phyloP scores from a whole-genome alignment of 2,329 filamentous ascomycete genomes.

The Canariomyces notabilis region DNA sequence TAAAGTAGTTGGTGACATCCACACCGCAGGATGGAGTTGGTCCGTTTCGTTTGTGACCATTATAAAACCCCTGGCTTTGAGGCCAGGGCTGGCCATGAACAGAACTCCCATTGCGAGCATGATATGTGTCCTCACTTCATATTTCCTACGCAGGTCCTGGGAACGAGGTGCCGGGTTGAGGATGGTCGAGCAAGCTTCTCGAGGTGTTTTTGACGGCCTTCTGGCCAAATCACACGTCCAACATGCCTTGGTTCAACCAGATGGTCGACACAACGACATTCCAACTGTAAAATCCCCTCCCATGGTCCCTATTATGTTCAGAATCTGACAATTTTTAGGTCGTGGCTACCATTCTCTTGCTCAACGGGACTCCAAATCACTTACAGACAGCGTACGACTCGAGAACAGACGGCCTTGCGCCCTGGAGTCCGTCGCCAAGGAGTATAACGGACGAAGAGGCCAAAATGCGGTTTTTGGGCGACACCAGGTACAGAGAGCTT shows the following conservation, averaged over 20 bases:
- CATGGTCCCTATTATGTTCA: too few relatives aligned
- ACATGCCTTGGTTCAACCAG: slow-evolving; percentile 23
- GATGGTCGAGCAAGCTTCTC: slow-evolving; percentile 18
- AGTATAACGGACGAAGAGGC: slow-evolving; percentile 17
- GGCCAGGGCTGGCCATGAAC: too few relatives aligned
- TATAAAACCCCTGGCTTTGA: too few relatives aligned
- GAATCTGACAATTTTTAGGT: too few relatives aligned
- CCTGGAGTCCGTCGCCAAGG: slow-evolving; percentile 23
- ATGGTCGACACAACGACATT: slow-evolving; percentile 20
- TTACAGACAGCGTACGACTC: slow-evolving; percentile 19
- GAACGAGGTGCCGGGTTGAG: neutral
- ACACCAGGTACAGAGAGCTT: slow-evolving; percentile 15
- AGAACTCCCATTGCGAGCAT: neutral
- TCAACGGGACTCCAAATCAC: slow-evolving; percentile 14
- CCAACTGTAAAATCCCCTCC: slow-evolving; percentile 16
- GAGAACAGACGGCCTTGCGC: slow-evolving; percentile 8
- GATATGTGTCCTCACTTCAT: neutral
- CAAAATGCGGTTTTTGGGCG: slow-evolving; percentile 19
- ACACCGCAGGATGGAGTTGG: too few relatives aligned
- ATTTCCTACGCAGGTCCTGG: neutral
- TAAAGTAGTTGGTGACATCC: too few relatives aligned
- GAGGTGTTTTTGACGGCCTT: slow-evolving; percentile 20
- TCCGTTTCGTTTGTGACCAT: too few relatives aligned
- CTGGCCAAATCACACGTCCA: slow-evolving; percentile 23
- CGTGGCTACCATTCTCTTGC: slow-evolving; percentile 21